Evolutionary conservation across 2,329 filamentous ascomycete species (phyloP).

Genomic region (Coniochaeta sp.): DNA sequence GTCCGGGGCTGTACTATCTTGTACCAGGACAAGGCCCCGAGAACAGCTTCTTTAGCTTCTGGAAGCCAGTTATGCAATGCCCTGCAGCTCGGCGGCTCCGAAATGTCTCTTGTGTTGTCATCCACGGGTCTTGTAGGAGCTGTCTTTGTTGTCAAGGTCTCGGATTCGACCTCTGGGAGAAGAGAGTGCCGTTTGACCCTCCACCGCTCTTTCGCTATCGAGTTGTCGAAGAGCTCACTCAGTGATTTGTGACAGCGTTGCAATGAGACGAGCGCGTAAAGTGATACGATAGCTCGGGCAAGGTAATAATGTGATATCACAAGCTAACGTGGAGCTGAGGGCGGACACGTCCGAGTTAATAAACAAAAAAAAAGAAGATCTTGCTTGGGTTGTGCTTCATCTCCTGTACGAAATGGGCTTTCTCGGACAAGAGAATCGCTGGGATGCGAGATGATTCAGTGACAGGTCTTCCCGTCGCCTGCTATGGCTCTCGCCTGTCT

Average conservation of each 20-base stretch:
- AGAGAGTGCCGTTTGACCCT: slow-evolving; percentile 37
- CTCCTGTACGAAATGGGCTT: not conserved
- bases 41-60: not conserved
- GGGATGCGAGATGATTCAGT: not conserved
- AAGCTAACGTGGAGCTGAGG: not conserved
- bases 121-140: slow-evolving; percentile 32
- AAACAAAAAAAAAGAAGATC: not conserved
- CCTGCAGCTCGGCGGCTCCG: slow-evolving; percentile 28
- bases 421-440: not conserved
- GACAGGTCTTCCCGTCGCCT: not conserved
- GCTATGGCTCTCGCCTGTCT: not conserved
- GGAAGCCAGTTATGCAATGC: slow-evolving; percentile 29
- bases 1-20: not conserved
- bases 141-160: slow-evolving; percentile 41
- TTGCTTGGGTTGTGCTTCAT: not conserved
- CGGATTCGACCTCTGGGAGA: slow-evolving; percentile 38
- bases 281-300: not conserved
- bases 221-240: slow-evolving; percentile 12
- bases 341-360: not conserved
- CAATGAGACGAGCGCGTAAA: not conserved
- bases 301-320: not conserved
- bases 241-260: not conserved
- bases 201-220: slow-evolving; percentile 39
- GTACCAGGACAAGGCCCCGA: not conserved
- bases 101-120: slow-evolving; percentile 17